phyloP scores from a whole-genome alignment of 352 stramenopile species.

The Phytopythium oedochilum region DNA sequence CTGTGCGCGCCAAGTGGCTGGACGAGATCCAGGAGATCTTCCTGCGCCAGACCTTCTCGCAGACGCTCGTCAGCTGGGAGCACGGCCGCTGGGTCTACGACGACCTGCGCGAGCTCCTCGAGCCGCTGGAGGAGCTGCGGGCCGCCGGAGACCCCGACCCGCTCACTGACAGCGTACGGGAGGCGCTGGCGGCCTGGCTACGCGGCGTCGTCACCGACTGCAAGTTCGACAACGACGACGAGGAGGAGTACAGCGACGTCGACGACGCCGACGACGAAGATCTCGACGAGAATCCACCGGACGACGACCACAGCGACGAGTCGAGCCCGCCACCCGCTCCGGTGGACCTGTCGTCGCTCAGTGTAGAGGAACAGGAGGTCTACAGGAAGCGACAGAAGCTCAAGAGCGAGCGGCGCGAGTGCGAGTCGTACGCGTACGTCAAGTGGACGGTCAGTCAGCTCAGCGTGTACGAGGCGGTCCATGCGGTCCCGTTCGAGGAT shows the following conservation, averaged over 20 bases:
- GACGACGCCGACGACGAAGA: conserved; percentile 9
- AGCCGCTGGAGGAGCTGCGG: not conserved
- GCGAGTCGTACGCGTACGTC: conserved; percentile 12
- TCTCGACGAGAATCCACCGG: conserved; percentile 7
- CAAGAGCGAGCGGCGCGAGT: conserved; percentile 2
- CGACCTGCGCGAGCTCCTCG: conserved; percentile 7
- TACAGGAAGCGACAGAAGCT: not conserved
- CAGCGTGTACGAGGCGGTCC: conserved; percentile 13
- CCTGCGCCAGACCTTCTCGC: conserved; percentile 16
- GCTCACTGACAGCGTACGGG: not conserved
- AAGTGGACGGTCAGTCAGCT: conserved; percentile 22
- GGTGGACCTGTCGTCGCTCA: not conserved
- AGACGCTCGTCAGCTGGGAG: conserved; percentile 11
- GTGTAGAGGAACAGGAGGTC: not conserved
- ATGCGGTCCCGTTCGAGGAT: conserved; percentile 8
- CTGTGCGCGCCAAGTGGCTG: conserved; percentile 27
- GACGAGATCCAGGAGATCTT: conserved; percentile 23
- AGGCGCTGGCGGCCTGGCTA: conserved; percentile 17
- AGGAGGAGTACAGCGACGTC: conserved; percentile 11
- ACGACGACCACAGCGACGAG: conserved; percentile 1
- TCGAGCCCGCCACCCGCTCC: not conserved
- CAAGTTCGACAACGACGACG: conserved; percentile 9
- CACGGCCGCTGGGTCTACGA: conserved; percentile 7
- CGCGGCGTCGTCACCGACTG: conserved; percentile 14
- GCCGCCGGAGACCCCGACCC: not conserved